Evolutionary conservation across 2,329 filamentous ascomycete species (phyloP), one percentile per base, ranked within the genome.

Genomic region (Sporothrix dimorphospora): DNA sequence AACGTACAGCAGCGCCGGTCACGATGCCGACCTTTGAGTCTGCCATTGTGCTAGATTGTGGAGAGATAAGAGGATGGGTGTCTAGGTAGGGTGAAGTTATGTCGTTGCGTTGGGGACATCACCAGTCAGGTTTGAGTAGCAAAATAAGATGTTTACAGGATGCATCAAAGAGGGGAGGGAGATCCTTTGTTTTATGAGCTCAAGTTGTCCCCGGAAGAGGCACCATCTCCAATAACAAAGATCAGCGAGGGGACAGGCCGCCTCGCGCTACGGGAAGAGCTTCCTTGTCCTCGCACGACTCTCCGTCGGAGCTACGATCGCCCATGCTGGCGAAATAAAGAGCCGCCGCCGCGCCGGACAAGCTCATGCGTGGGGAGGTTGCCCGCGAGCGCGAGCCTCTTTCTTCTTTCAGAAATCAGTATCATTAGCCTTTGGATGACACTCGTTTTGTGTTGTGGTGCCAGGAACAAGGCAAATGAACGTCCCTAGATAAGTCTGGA

Each of bases 1-100:
- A 8, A 73, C 72, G 7, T 72, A 72, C 72, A 47, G 72, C 69
- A 42, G 66, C 72, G 27, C 72, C 72, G 70, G 72, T 73, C 53
- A 73, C 70, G n/a, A 73, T 73, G 57, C 65, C 72, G 21, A 73
- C 72, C 66, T 72, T 73, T 16, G 57, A 65, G 24, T 69, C 66
- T 9, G 47, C 55, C 66, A 69, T 69, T 45, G 12, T 69, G 30
- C 21, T 9, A 12, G n/a, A 8, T 16, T 27, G 38, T 19, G n/a
- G 51, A 8, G 34, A 57, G 21, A 24, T 11, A 38, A 12, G 24
- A 16, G 4, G 55, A 19, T 55, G 19, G n/a, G 19, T 63, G 14
- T 24, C 57, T 24, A 63, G n/a, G n/a, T n/a, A 6, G 3, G 34
- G 4, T 21, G 19, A 3, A 3, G 38, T 2, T 24, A 9, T 63